Conservation (phyloP, 1,139 yeast species). For the Geotrichum siamense region DNA sequence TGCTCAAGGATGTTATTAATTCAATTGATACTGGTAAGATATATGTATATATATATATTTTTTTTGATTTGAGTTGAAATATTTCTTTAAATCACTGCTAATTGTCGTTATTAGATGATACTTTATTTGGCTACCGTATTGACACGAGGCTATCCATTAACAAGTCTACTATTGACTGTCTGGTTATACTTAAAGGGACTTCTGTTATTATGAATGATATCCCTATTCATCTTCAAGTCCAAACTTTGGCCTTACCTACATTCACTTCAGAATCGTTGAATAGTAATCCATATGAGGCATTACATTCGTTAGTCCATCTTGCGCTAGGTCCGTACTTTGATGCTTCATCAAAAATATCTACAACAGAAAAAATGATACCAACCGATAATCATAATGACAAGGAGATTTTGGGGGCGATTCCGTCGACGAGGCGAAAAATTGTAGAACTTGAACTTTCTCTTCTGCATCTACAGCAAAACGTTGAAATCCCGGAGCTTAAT, state of each 20-base stretch:
- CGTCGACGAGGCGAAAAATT: constrained; percentile 42
- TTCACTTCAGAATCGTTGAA: constrained; percentile 12
- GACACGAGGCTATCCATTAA: constrained; percentile 17
- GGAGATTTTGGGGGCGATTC: constrained; percentile 23
- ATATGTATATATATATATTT: constrained; percentile 2
- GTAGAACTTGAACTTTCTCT: constrained; percentile 63
- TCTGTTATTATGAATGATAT: constrained; percentile 31
- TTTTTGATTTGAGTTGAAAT: no score
- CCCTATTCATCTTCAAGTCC: constrained; percentile 42
- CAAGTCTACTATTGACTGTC: constrained; percentile 20
- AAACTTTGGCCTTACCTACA: constrained; percentile 28
- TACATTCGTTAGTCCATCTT: constrained; percentile 51
- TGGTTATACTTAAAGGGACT: constrained; percentile 44
- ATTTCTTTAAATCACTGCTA: neutral
- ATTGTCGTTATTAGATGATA: neutral
- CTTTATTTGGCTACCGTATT: constrained; percentile 12
- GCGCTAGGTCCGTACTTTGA: constrained; percentile 53
- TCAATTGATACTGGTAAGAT: no score
- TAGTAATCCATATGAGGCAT: constrained; percentile 43
- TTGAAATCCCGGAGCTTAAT: constrained; percentile 60
- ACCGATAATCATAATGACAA: constrained; percentile 17
- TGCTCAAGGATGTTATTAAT: constrained; percentile 10
- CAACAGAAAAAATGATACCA: constrained; percentile 3
- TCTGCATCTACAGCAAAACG: constrained; percentile 59
- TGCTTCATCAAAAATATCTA: constrained; percentile 29